These are phyloP conservation scores for Ligustrum vulgare DNA, from an alignment of 257 asterid genomes.

Conservation along the genomic window DNA sequence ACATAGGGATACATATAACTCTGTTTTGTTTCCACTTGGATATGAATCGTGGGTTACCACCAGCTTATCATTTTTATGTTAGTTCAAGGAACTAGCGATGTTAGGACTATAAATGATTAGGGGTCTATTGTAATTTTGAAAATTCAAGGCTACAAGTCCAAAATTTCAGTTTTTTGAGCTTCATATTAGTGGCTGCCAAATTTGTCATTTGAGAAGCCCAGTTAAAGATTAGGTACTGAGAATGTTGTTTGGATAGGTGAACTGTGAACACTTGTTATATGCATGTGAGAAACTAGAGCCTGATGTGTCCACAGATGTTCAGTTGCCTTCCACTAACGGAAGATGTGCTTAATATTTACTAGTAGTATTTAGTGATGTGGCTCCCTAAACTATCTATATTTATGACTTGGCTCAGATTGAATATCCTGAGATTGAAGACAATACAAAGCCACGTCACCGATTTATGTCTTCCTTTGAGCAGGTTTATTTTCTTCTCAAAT, in stretches of 20 bases:
- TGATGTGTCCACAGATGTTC: neutral
- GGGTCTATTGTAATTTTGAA: neutral
- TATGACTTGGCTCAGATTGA: slow-evolving; percentile 65
- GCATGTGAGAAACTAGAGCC: neutral
- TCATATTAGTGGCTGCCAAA: neutral
- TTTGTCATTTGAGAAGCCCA: neutral
- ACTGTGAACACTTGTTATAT: too few species aligned
- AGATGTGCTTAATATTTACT: slow-evolving; percentile 3
- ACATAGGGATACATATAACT: neutral
- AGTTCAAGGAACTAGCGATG: neutral
- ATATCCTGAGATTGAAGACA: slow-evolving; percentile 98
- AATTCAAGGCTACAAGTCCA: neutral
- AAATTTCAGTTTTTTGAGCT: neutral
- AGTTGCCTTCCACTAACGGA: neutral
- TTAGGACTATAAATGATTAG: neutral
- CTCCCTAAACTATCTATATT: neutral
- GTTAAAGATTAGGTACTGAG: neutral
- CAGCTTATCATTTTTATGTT: neutral
- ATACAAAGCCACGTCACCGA: slow-evolving; percentile 92
- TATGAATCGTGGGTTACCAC: neutral
- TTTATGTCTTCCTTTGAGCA: slow-evolving; percentile 99
- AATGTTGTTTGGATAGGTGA: neutral
- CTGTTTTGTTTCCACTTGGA: neutral
- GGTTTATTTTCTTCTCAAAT: slow-evolving; percentile 39
- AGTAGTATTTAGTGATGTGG: neutral